Evolutionary conservation across 495 filamentous ascomycete genomes (phyloP), one percentile per base, ranked within the genome.

Genomic region (Stereocaulon alpinum): DNA sequence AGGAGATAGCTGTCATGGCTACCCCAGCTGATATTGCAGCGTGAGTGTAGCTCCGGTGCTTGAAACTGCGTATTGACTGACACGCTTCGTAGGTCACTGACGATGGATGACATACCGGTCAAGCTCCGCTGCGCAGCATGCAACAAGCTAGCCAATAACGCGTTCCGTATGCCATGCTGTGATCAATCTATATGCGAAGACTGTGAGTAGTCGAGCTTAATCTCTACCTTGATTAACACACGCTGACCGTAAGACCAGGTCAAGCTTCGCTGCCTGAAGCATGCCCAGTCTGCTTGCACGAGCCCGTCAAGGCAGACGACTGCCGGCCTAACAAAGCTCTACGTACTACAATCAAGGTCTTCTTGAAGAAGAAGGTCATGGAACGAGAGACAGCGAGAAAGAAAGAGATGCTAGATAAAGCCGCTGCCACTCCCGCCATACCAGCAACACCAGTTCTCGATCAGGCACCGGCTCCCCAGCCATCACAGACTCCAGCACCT

Each of bases 51-150:
- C 30, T 18, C 12, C 10, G 30, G 1, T n/a, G 6, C 3, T 9
- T 47, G n/a, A 10, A 12, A 7, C 32, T 32, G n/a, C 2, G 30
- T 30, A 4, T 34, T 49, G 5, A 20, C 62, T 57, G 51, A 60
- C 34, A n/a, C 5, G 17, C 37, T 30, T 5, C 40, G 17, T 27
- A 94, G 89, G 70, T 86, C 86, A 57, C 78, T 97, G 32, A 76
- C 83, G 14, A 84, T 86, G 59, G 89, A 91, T 55, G 89, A 94
- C 30, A 87, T 96, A 64, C 93, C 93, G 14, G 87, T 88, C 67
- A 96, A 96, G 81, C 81, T 97, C 54, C 83, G 90, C 69, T 99
- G 93, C 74, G 90, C 89, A 42, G 87, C 87, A 60, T 97, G 93
- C 74, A 93, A 85, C 71, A 89, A 87, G 68, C 78, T 97, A 43